Percentiles rank a stretch among this genome's conserved stretches.
Evolutionary conservation across 2,329 filamentous ascomycete species (phyloP).

Genomic region (Beauveria australis): DNA sequence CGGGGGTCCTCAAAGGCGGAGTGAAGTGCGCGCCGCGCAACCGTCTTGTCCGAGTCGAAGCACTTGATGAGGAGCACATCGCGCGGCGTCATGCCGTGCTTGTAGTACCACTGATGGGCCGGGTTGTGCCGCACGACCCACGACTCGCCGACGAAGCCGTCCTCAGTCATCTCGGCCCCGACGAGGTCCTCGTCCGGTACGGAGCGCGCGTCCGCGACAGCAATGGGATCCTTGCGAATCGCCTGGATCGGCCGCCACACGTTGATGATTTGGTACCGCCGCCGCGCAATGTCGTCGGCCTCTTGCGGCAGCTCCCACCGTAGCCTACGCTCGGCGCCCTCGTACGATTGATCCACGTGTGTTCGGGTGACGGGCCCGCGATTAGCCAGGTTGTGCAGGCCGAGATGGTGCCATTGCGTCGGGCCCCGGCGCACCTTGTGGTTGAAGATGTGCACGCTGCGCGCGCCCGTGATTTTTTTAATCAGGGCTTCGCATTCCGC

Average conservation of each 20-base stretch:
- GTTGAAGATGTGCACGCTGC: conserved; percentile 59
- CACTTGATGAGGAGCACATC: conserved; percentile 54
- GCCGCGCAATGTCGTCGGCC: conserved; percentile 26
- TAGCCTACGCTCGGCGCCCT: conserved; percentile 24
- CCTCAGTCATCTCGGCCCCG: conserved; percentile 40
- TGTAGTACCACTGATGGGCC: conserved; percentile 44
- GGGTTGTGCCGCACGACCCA: conserved; percentile 34
- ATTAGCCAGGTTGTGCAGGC: conserved; percentile 49
- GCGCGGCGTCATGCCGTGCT: conserved; percentile 40
- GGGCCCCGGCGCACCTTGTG: conserved; percentile 56
- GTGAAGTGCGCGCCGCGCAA: conserved; percentile 45
- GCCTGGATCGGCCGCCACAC: conserved; percentile 33
- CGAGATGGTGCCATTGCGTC: conserved; percentile 56
- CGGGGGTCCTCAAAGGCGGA: conserved; percentile 41
- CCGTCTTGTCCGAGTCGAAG: conserved; percentile 51
- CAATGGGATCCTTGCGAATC: conserved; percentile 38
- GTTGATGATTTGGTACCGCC: conserved; percentile 47
- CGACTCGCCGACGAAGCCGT: conserved; percentile 40
- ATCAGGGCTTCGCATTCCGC: conserved; percentile 61
- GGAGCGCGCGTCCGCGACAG: conserved; percentile 41
- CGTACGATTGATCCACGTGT: conserved; percentile 49
- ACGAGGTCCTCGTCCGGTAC: conserved; percentile 45
- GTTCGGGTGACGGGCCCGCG: conserved; percentile 33
- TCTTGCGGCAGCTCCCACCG: conserved; percentile 37
- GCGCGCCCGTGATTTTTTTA: conserved; percentile 50